A percentile compares a stretch with the other conserved stretches of the same genome.
phyloP scores from a whole-genome alignment of 306 rosid species.

The Gynostemma pentaphyllum region DNA sequence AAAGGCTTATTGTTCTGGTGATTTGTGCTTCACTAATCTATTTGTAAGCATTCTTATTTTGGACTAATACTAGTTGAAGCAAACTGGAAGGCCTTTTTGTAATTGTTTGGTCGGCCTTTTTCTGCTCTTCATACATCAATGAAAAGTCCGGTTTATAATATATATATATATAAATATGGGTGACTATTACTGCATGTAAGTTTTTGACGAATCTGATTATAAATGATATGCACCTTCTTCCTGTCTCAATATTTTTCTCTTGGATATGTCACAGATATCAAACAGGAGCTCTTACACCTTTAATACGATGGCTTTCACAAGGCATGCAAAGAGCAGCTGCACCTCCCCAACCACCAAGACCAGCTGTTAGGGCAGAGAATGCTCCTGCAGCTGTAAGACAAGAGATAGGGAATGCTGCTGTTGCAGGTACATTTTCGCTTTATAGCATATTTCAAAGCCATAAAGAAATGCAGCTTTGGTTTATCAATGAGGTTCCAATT shows the following conservation, averaged over 20 bases:
- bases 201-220: not conserved
- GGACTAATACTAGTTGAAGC: not conserved
- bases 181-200: not conserved
- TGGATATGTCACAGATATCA: slow-evolving; percentile 49
- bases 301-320: slow-evolving; percentile 83
- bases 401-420: slow-evolving; percentile 48
- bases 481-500: not conserved
- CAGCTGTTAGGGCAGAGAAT: slow-evolving; percentile 63
- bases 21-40: slow-evolving; percentile 69
- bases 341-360: slow-evolving; percentile 82
- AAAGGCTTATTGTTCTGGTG: slow-evolving; percentile 74
- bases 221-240: not conserved
- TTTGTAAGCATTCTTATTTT: slow-evolving; percentile 42
- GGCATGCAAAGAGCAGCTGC: slow-evolving; percentile 94
- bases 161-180: no score
- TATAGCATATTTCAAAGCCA: not conserved
- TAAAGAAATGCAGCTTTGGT: no score
- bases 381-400: slow-evolving; percentile 55
- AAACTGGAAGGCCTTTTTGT: no score
- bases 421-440: slow-evolving; percentile 41
- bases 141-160: no score
- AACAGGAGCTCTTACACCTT: slow-evolving; percentile 87
- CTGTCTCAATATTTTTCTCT: not conserved
- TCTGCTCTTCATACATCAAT: no score
- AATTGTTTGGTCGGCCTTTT: no score